A percentile compares a stretch with the other conserved stretches of the same genome.
Conservation (phyloP, 2,329 filamentous ascomycete genomes). For the Penicillium sp. region DNA sequence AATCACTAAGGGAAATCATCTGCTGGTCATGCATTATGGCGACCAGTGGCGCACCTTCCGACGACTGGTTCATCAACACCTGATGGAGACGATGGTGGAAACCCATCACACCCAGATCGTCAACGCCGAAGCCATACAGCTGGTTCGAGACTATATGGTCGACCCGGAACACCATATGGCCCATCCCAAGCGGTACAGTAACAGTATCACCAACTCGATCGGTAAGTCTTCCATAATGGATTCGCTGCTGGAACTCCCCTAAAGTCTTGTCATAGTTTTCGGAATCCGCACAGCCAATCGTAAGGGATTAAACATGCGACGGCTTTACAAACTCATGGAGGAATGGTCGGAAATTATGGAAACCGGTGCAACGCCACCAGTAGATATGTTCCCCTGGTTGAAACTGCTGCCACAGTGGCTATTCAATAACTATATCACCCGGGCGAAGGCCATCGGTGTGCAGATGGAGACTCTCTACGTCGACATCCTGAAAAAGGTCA, state of each 20-base stretch:
- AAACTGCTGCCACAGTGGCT: background rate
- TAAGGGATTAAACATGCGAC: background rate
- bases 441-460: background rate
- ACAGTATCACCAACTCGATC: conserved; percentile 44
- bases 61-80: conserved; percentile 45
- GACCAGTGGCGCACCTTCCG: conserved; percentile 46
- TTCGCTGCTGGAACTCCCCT: accelerated
- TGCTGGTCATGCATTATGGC: conserved; percentile 3
- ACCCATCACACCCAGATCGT: conserved; percentile 28
- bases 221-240: background rate
- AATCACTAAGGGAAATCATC: background rate
- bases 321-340: conserved; percentile 1
- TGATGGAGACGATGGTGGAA: conserved; percentile 38
- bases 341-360: conserved; percentile 2
- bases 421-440: background rate
- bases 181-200: conserved; percentile 49
- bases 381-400: background rate
- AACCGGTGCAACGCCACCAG: conserved; percentile 3
- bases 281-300: background rate
- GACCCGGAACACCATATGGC: conserved; percentile 44
- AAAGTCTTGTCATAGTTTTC: background rate
- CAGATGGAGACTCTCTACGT: conserved; percentile 1
- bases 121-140: conserved; percentile 50
- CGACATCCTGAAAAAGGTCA: background rate
- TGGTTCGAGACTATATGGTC: conserved; percentile 45